phyloP scores from a whole-genome alignment of 352 stramenopile species.

The Achlya hypogyna region DNA sequence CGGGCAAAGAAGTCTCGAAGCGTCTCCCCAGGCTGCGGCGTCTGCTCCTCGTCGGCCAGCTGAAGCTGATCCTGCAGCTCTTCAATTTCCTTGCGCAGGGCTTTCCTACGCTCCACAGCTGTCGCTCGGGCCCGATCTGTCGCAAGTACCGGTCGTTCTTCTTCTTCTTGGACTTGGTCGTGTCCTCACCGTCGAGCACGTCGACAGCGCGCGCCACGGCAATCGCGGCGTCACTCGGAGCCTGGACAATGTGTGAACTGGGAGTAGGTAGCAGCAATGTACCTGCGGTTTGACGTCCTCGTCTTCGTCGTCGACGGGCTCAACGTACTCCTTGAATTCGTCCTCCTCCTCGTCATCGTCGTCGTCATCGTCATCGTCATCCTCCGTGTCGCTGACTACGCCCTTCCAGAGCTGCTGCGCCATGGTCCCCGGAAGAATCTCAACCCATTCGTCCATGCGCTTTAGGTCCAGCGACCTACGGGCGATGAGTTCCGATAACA shows the following conservation, averaged over 20 bases:
- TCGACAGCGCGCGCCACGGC: conserved; percentile 40
- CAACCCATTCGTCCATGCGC: conserved; percentile 89
- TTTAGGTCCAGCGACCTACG: conserved; percentile 80
- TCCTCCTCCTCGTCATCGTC: conserved; percentile 57
- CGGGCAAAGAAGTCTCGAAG: conserved; percentile 83
- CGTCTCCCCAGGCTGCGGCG: conserved; percentile 73
- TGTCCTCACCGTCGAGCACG: conserved; percentile 35
- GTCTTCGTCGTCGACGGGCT: conserved; percentile 32
- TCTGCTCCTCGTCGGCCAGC: conserved; percentile 56
- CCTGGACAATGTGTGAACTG: not conserved
- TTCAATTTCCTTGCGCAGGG: conserved; percentile 73
- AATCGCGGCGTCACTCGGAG: conserved; percentile 10
- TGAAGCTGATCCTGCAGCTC: conserved; percentile 72
- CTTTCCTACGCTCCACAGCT: conserved; percentile 2
- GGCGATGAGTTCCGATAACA: not conserved
- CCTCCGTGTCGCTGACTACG: conserved; percentile 77
- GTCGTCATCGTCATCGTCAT: conserved; percentile 74
- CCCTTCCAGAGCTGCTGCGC: conserved; percentile 88
- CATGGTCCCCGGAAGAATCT: conserved; percentile 89
- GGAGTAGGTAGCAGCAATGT: not conserved
- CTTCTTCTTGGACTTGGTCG: conserved; percentile 23
- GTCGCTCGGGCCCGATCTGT: not conserved
- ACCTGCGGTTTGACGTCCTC: conserved; percentile 30
- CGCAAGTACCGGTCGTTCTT: conserved; percentile 36
- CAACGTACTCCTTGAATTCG: conserved; percentile 15